Conservation (phyloP, 495 filamentous ascomycete genomes). For the Neurospora sp. region DNA sequence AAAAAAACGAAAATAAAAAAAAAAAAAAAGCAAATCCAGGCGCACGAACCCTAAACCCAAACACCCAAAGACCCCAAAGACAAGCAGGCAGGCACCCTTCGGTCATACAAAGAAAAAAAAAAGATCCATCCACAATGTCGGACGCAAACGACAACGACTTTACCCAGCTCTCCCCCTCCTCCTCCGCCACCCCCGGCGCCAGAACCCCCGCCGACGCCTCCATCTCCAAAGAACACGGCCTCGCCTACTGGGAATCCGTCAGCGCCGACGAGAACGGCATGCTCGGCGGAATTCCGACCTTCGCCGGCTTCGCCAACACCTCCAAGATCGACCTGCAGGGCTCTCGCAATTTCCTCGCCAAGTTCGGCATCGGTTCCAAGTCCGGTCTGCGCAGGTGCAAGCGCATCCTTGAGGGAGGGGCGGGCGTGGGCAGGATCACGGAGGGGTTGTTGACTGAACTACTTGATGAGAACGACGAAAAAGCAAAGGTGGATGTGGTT, state of each 20-base stretch:
- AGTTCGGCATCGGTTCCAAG: slow-evolving; percentile 48
- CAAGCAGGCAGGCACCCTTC: too few species aligned
- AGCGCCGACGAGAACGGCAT: slow-evolving; percentile 66
- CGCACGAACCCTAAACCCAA: neutral
- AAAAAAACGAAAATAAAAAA: neutral
- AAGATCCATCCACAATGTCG: neutral
- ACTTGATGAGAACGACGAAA: neutral
- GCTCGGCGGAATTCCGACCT: slow-evolving; percentile 64
- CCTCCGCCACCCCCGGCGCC: neutral
- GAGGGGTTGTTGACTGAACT: slow-evolving; percentile 16
- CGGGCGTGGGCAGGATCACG: slow-evolving; percentile 49
- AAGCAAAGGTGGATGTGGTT: slow-evolving; percentile 33
- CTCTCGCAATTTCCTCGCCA: slow-evolving; percentile 65
- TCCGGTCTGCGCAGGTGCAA: slow-evolving; percentile 12
- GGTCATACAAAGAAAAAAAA: neutral
- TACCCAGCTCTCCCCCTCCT: neutral
- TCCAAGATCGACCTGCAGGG: slow-evolving; percentile 67
- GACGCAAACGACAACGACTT: neutral
- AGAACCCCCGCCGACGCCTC: neutral
- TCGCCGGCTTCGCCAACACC: slow-evolving; percentile 34
- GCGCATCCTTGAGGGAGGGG: slow-evolving; percentile 43
- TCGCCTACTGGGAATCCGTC: slow-evolving; percentile 67
- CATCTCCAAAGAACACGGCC: slow-evolving; percentile 42
- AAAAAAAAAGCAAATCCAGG: neutral
- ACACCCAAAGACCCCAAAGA: neutral